Evolutionary conservation across 306 rosid species (phyloP), one percentile per base, ranked within the genome.

Genomic region (Cucumis hystrix): DNA sequence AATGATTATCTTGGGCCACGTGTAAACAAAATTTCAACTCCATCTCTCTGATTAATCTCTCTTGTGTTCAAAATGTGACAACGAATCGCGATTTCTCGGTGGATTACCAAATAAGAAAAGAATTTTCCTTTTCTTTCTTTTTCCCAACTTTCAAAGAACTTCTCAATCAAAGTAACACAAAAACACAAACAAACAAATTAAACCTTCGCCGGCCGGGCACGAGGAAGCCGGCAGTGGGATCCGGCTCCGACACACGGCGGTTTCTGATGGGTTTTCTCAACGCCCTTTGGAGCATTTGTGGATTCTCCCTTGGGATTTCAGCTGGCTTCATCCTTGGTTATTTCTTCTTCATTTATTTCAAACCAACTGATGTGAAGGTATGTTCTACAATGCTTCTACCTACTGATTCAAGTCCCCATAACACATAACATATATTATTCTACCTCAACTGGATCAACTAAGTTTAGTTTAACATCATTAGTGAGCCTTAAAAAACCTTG

Each of bases 241-340:
- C 74, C 20, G 39, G 40, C 21, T 13, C 75, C 18, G 67, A 57
- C 62, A 23, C 25, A 18, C 62, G 49, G 35, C 45, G 20, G 16
- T 76, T 45, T 60, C 6, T 39, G 75, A 94, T 94, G 97, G 96
- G 91, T 57, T 94, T 90, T 80, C 64, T 90, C 57, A 76, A 93
- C 70, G 86, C 89, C 66, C 67, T 94, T 30, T 78, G 89, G 59
- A 88, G 96, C 3, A 77, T 89, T 64, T 90, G 72, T 75, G 98
- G 97, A 77, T 94, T 94, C 64, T 94, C 91, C 80, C 13, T 90
- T 45, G 97, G 96, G 25, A 87, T 90, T 72, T 81, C 88, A 21
- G 78, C 87, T 37, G 98, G 97, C 33, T 80, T 94, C 15, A 76
- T 87, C 16, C 81, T 41, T 63, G 97, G 98, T 0, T 94, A 94